phyloP scores from a whole-genome alignment of 2,329 filamentous ascomycete genomes.

The Coniochaeta hoffmannii region DNA sequence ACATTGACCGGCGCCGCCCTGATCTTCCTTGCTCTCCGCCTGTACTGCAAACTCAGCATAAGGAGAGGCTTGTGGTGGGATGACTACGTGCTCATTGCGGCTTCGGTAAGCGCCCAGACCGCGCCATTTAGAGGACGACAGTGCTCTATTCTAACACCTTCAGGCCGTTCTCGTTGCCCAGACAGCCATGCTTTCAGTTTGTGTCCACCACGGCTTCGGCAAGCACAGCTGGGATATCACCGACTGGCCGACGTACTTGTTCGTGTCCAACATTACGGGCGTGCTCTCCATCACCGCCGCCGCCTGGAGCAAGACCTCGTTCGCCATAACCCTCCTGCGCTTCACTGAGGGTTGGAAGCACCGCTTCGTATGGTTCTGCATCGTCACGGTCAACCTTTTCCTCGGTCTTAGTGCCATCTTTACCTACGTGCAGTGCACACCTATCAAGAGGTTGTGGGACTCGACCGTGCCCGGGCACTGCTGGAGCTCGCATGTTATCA shows the following conservation, averaged over 20 bases:
- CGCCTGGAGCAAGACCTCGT: conserved; percentile 26
- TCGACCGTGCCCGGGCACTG: conserved; percentile 15
- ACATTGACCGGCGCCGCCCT: conserved; percentile 2
- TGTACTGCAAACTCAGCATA: conserved; percentile 6
- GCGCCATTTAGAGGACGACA: not conserved
- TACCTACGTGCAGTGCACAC: conserved; percentile 17
- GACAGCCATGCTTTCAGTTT: conserved; percentile 1
- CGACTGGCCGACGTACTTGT: conserved; percentile 4
- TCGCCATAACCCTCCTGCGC: conserved; percentile 26
- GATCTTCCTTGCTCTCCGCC: conserved; percentile 5
- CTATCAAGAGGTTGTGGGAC: conserved; percentile 18
- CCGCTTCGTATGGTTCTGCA: conserved; percentile 21
- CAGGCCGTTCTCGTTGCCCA: conserved; percentile 1
- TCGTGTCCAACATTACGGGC: conserved; percentile 10
- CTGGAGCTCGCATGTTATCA: conserved; percentile 13
- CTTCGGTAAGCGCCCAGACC: not conserved
- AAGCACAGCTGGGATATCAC: conserved; percentile 7
- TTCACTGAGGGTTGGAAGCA: conserved; percentile 18
- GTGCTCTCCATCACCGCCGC: conserved; percentile 21
- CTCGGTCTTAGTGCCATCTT: conserved; percentile 18
- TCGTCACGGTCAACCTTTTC: conserved; percentile 23
- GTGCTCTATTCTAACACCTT: not conserved
- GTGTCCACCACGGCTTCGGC: conserved; percentile 4
- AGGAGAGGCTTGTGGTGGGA: conserved; percentile 6
- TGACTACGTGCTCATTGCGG: conserved; percentile 5